Conservation (phyloP, 257 asterid species). For the Linderniella brevidens region DNA sequence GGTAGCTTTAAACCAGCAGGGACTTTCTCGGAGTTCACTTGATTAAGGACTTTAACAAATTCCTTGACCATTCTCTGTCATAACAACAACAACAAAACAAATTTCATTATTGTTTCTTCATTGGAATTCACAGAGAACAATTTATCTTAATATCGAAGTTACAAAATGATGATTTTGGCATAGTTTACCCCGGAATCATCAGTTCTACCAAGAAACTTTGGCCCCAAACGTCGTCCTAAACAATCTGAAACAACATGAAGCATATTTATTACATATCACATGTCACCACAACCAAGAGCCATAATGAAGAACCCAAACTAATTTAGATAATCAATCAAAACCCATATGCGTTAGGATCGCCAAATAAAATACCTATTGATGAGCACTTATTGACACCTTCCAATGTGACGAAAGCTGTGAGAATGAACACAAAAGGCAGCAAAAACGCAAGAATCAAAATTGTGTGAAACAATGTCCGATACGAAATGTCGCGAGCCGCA, state of each 20-base stretch:
- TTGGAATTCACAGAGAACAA: neutral
- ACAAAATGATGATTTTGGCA: conserved; percentile 1
- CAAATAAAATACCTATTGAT: conserved; percentile 51
- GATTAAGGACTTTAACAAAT: conserved; percentile 74
- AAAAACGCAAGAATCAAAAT: conserved; percentile 76
- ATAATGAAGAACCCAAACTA: neutral
- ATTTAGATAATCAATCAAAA: neutral
- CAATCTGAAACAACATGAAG: conserved; percentile 51
- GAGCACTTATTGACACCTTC: conserved; percentile 99
- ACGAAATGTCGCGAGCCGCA: conserved; percentile 83
- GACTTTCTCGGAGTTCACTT: conserved; percentile 80
- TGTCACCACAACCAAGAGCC: neutral
- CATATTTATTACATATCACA: conserved; percentile 5
- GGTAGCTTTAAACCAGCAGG: conserved; percentile 78
- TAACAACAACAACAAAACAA: conserved; percentile 13
- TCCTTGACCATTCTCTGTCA: conserved; percentile 83
- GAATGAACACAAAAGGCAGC: conserved; percentile 92
- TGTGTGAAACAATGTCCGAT: conserved; percentile 80
- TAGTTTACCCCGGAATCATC: conserved; percentile 84
- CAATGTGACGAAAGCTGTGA: conserved; percentile 90
- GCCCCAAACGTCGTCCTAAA: conserved; percentile 92
- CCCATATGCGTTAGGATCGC: neutral
- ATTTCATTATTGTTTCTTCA: conserved; percentile 8
- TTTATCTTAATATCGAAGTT: neutral
- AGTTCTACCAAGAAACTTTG: conserved; percentile 76